Conservation (phyloP, 495 filamentous ascomycete genomes). For the Haplographium delicatum region DNA sequence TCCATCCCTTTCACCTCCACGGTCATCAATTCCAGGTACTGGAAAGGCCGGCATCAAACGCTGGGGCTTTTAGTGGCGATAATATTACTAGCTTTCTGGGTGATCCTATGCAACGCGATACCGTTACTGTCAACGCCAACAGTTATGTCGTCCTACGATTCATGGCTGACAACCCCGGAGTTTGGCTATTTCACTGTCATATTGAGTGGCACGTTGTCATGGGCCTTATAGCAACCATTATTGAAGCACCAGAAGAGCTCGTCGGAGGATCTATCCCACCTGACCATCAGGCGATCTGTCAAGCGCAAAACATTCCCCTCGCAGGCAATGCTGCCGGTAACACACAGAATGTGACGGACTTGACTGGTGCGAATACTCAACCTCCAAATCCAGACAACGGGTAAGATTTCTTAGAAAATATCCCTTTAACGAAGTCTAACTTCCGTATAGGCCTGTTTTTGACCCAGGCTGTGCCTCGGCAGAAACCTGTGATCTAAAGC, state of each 20-base stretch:
- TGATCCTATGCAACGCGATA: slow-evolving; percentile 48
- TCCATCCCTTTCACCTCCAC: slow-evolving; percentile 51
- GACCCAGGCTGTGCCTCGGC: too few species aligned
- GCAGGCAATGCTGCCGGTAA: slow-evolving; percentile 74
- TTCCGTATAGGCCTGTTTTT: too few species aligned
- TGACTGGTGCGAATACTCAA: neutral
- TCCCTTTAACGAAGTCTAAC: too few species aligned
- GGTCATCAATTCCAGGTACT: slow-evolving; percentile 49
- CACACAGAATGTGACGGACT: slow-evolving; percentile 34
- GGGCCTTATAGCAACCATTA: slow-evolving; percentile 35
- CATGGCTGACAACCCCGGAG: slow-evolving; percentile 52
- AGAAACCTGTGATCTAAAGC: too few species aligned
- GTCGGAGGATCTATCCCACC: slow-evolving; percentile 49
- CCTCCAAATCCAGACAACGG: neutral
- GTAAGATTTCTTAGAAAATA: too few species aligned
- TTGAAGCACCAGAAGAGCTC: slow-evolving; percentile 57
- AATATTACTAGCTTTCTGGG: neutral
- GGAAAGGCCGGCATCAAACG: slow-evolving; percentile 43
- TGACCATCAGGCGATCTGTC: slow-evolving; percentile 55
- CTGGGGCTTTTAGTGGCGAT: neutral
- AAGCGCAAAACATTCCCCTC: slow-evolving; percentile 36
- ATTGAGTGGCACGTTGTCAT: slow-evolving; percentile 25
- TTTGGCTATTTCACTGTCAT: slow-evolving; percentile 45
- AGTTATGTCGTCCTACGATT: slow-evolving; percentile 60
- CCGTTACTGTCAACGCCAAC: slow-evolving; percentile 44